phyloP scores from a whole-genome alignment of 108 stramenopile species.

The Pseudonitzschia delicatissima region DNA sequence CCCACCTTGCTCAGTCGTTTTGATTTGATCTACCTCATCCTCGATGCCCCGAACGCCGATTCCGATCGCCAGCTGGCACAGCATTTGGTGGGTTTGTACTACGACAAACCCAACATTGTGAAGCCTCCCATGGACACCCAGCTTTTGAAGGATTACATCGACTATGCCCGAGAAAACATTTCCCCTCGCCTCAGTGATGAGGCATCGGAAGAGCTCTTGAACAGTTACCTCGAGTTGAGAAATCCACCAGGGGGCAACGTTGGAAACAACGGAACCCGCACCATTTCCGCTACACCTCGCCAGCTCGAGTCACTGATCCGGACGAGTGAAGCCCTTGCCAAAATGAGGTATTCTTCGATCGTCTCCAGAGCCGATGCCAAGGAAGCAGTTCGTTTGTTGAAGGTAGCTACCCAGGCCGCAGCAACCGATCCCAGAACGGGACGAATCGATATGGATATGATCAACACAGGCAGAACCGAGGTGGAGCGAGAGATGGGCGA shows the following conservation, averaged over 20 bases:
- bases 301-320: constrained; percentile 98
- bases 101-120: constrained; percentile 71
- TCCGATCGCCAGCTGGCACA: constrained; percentile 86
- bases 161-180: constrained; percentile 84
- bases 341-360: constrained; percentile 72
- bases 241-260: constrained; percentile 57
- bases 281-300: constrained; percentile 98
- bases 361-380: constrained; percentile 83
- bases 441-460: constrained; percentile 98
- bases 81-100: constrained; percentile 91
- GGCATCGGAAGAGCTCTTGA: constrained; percentile 83
- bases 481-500: constrained; percentile 80
- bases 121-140: constrained; percentile 77
- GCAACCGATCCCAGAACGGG: constrained; percentile 98
- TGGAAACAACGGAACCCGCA: constrained; percentile 69
- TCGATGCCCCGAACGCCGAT: constrained; percentile 88
- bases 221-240: constrained; percentile 93
- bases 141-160: constrained; percentile 92
- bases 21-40: constrained; percentile 98
- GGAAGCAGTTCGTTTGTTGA: constrained; percentile 95
- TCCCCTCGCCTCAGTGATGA: constrained; percentile 86
- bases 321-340: constrained; percentile 92
- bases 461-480: constrained; percentile 85
- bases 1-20: constrained; percentile 97
- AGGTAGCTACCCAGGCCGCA: constrained; percentile 92